These are phyloP conservation scores for Cylindrotheca closterium DNA, from an alignment of 108 stramenopile species.

Conservation along the genomic window DNA sequence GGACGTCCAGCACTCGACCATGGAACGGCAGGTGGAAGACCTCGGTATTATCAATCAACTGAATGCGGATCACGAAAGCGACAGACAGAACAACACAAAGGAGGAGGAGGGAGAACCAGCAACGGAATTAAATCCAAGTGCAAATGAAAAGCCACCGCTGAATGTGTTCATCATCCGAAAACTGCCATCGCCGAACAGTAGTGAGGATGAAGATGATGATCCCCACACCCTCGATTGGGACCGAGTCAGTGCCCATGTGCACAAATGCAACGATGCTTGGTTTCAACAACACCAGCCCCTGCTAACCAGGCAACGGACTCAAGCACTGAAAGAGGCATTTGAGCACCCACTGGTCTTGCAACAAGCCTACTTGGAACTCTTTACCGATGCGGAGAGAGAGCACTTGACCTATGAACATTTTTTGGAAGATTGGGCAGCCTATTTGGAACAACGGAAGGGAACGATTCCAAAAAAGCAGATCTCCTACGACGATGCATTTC, in stretches of 20 bases:
- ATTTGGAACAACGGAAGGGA: slow-evolving; percentile 4
- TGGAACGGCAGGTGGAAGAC: slow-evolving; percentile 63
- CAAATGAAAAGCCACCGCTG: slow-evolving; percentile 19
- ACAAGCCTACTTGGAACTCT: slow-evolving; percentile 56
- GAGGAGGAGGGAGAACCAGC: not conserved
- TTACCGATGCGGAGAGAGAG: slow-evolving; percentile 75
- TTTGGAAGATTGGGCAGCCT: slow-evolving; percentile 80
- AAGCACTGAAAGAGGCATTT: slow-evolving; percentile 25
- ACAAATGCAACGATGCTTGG: slow-evolving; percentile 61
- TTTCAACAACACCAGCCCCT: slow-evolving; percentile 66
- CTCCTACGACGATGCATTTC: slow-evolving; percentile 8
- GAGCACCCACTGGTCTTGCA: slow-evolving; percentile 25
- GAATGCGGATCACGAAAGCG: not conserved
- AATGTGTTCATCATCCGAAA: slow-evolving; percentile 32
- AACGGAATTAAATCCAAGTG: not conserved
- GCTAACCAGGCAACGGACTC: slow-evolving; percentile 53
- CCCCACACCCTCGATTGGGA: slow-evolving; percentile 36
- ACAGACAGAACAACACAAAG: slow-evolving; percentile 4
- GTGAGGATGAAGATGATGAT: not conserved
- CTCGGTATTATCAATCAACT: slow-evolving; percentile 4
- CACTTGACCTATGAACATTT: slow-evolving; percentile 74
- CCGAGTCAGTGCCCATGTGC: slow-evolving; percentile 52
- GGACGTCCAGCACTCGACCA: slow-evolving; percentile 49
- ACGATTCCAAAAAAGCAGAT: not conserved
- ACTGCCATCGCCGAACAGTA: not conserved